phyloP scores from a whole-genome alignment of 2,329 filamentous ascomycete genomes.

The Arthrocladium fulminans region DNA sequence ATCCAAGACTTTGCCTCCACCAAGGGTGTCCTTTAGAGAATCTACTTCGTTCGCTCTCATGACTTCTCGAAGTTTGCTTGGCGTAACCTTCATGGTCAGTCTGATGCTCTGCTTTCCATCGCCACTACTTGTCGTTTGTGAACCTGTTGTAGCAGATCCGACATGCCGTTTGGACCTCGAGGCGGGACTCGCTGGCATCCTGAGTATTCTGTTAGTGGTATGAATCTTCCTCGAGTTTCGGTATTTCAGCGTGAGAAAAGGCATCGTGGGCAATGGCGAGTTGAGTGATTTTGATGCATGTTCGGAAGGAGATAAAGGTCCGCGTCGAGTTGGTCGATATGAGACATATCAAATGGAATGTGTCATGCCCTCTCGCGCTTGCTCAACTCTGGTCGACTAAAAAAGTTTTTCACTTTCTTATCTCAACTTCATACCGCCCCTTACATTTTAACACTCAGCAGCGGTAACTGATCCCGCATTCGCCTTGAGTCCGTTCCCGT shows the following conservation, averaged over 20 bases:
- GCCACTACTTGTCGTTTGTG: constrained; percentile 13
- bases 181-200: constrained; percentile 14
- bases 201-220: constrained; percentile 13
- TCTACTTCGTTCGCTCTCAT: constrained; percentile 27
- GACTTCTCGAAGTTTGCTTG: constrained; percentile 42
- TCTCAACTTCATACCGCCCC: too few relatives aligned
- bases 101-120: constrained; percentile 35
- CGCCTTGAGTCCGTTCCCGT: too few relatives aligned
- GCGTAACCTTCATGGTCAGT: constrained; percentile 42
- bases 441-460: too few relatives aligned
- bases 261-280: constrained; percentile 9
- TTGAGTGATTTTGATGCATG: not conserved
- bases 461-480: too few relatives aligned
- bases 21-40: constrained; percentile 34
- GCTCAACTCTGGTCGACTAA: too few relatives aligned
- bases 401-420: too few relatives aligned
- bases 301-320: not conserved
- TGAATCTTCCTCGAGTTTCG: not conserved
- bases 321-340: not conserved
- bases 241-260: constrained; percentile 15
- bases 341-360: too few relatives aligned
- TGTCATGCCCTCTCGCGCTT: not conserved
- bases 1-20: constrained; percentile 37
- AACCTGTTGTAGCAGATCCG: constrained; percentile 6
- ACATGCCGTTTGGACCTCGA: constrained; percentile 32